phyloP scores from a whole-genome alignment of 306 rosid species.

The Oemleria cerasiformis region DNA sequence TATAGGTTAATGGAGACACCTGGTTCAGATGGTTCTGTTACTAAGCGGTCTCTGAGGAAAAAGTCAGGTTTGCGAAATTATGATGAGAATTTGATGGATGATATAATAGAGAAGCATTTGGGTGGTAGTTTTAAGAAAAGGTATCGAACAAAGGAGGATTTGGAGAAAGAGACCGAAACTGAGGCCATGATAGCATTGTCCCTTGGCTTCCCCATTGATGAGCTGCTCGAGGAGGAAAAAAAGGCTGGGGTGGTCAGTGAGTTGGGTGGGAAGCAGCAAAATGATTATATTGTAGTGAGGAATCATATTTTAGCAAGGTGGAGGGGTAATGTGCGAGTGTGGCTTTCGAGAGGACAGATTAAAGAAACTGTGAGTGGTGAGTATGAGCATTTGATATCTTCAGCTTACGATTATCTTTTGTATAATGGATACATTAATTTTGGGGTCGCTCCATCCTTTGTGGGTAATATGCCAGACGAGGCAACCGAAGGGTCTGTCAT shows the following conservation, averaged over 20 bases:
- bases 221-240: conserved; percentile 72
- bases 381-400: conserved; percentile 66
- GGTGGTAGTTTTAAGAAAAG: conserved; percentile 62
- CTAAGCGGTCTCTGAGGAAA: conserved; percentile 65
- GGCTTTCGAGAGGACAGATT: conserved; percentile 73
- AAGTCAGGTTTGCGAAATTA: conserved; percentile 53
- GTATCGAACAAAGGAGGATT: conserved; percentile 49
- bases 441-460: conserved; percentile 71
- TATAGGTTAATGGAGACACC: conserved; percentile 50
- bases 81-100: conserved; percentile 81
- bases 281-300: conserved; percentile 86
- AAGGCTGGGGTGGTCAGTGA: conserved; percentile 70
- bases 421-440: conserved; percentile 84
- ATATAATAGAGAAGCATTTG: conserved; percentile 61
- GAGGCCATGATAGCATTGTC: conserved; percentile 95
- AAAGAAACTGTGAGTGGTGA: conserved; percentile 75
- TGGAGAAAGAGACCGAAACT: conserved; percentile 83
- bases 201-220: conserved; percentile 84
- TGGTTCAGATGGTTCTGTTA: conserved; percentile 41
- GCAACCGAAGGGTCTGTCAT: conserved; percentile 63
- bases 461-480: conserved; percentile 56
- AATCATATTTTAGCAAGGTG: conserved; percentile 87
- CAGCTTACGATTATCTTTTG: conserved; percentile 75
- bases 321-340: conserved; percentile 73
- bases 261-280: conserved; percentile 89